These are phyloP conservation scores for Aspergillus taichungensis DNA, from an alignment of 495 filamentous ascomycete species.

Conservation along the genomic window DNA sequence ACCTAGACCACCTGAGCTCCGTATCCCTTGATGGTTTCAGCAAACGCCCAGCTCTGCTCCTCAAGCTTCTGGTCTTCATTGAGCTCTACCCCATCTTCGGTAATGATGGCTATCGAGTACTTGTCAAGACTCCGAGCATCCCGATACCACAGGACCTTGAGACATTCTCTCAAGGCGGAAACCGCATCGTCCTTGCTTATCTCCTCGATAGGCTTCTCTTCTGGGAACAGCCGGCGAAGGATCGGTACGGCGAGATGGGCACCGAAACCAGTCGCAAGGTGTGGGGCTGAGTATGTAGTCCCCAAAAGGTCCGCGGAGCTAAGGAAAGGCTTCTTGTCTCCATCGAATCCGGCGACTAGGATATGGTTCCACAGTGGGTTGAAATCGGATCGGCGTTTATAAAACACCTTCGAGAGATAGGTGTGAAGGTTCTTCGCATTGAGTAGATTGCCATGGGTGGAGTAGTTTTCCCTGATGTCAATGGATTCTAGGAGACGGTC, in stretches of 20 bases:
- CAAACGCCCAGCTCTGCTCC: slow-evolving; percentile 94
- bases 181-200: slow-evolving; percentile 74
- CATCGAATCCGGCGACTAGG: slow-evolving; percentile 82
- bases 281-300: slow-evolving; percentile 79
- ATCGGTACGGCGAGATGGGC: slow-evolving; percentile 88
- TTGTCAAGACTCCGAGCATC: slow-evolving; percentile 87
- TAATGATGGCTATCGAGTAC: slow-evolving; percentile 85
- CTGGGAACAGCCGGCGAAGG: slow-evolving; percentile 69
- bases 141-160: slow-evolving; percentile 97
- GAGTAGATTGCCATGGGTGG: slow-evolving; percentile 48
- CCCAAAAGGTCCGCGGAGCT: slow-evolving; percentile 85
- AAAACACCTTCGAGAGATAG: slow-evolving; percentile 89
- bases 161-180: slow-evolving; percentile 72
- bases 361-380: slow-evolving; percentile 96
- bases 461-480: slow-evolving; percentile 83
- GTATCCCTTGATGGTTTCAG: slow-evolving; percentile 74
- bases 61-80: slow-evolving; percentile 69
- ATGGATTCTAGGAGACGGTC: slow-evolving; percentile 81
- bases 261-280: slow-evolving; percentile 89
- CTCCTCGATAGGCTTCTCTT: slow-evolving; percentile 62
- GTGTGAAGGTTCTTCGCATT: slow-evolving; percentile 92
- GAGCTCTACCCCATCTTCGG: slow-evolving; percentile 70
- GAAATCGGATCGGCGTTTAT: slow-evolving; percentile 87
- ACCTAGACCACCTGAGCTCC: slow-evolving; percentile 54
- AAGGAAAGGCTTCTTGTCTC: slow-evolving; percentile 72